Conservation (phyloP, 148 eudicot genomes). For the Selenicereus undatus region DNA sequence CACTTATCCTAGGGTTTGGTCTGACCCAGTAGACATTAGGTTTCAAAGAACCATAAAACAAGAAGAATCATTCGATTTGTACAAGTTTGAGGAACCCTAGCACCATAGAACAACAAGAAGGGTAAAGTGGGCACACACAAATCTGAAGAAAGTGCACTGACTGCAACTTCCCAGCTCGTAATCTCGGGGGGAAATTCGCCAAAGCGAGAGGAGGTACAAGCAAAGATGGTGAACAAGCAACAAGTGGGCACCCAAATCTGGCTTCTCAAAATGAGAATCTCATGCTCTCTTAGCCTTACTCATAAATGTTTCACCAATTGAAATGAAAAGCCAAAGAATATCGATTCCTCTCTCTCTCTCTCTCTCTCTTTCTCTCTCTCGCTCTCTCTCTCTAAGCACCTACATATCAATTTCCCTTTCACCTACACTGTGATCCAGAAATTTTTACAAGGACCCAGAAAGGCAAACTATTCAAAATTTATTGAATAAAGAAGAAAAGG, state of each 20-base stretch:
- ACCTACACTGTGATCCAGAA: slow-evolving; percentile 27
- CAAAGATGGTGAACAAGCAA: slow-evolving; percentile 12
- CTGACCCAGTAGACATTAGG: background rate
- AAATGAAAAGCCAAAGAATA: slow-evolving; percentile 1
- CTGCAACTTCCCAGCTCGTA: slow-evolving; percentile 6
- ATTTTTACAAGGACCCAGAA: slow-evolving; percentile 24
- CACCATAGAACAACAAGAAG: slow-evolving; percentile 7
- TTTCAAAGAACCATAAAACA: background rate
- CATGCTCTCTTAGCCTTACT: background rate
- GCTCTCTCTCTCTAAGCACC: background rate
- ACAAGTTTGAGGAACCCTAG: slow-evolving; percentile 2
- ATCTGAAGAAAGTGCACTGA: background rate
- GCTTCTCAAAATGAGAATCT: slow-evolving; percentile 13
- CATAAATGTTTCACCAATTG: background rate
- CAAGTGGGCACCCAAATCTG: slow-evolving; percentile 21
- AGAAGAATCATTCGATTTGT: slow-evolving; percentile 16
- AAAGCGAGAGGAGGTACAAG: background rate
- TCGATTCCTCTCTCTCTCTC: background rate
- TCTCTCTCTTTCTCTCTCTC: slow-evolving; percentile 6
- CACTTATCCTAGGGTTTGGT: background rate
- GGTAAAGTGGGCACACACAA: slow-evolving; percentile 6
- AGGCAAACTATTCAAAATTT: slow-evolving; percentile 9
- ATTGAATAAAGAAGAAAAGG: background rate
- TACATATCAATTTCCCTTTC: slow-evolving; percentile 1
- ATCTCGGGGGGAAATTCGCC: slow-evolving; percentile 17